Evolutionary conservation across 2,329 filamentous ascomycete species (phyloP).

Genomic region (Colletotrichum paranaense): DNA sequence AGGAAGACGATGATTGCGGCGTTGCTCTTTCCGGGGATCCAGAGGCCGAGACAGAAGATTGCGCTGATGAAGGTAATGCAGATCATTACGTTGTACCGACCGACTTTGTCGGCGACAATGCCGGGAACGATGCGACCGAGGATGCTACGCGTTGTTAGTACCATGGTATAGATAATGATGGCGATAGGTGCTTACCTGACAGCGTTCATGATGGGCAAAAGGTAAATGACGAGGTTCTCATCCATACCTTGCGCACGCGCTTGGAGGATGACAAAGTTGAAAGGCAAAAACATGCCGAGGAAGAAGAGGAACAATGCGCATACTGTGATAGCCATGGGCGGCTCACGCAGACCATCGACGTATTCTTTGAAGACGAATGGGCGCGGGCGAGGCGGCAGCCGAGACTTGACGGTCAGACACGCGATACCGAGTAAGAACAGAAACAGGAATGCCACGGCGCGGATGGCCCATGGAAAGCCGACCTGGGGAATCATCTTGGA

Average conservation of each 20-base stretch:
- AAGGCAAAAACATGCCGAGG: constrained; percentile 65
- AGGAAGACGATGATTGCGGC: constrained; percentile 72
- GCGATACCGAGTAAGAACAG: constrained; percentile 49
- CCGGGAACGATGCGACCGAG: constrained; percentile 64
- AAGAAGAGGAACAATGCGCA: constrained; percentile 65
- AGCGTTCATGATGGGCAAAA: constrained; percentile 68
- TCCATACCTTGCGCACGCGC: constrained; percentile 57
- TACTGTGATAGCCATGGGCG: constrained; percentile 55
- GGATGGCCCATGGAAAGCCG: constrained; percentile 62
- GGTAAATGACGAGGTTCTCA: constrained; percentile 54
- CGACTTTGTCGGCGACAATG: constrained; percentile 56
- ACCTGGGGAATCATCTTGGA: constrained; percentile 62
- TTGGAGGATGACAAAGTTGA: constrained; percentile 64
- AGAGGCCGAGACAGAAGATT: constrained; percentile 58
- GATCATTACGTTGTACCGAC: constrained; percentile 61
- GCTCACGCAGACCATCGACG: constrained; percentile 56
- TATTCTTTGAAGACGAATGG: constrained; percentile 61
- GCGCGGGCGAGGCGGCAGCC: constrained; percentile 56
- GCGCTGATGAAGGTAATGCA: constrained; percentile 62
- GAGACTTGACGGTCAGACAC: constrained; percentile 50
- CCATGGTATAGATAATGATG: too few relatives aligned
- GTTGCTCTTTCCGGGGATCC: constrained; percentile 61
- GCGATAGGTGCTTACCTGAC: constrained; percentile 50
- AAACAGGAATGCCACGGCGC: constrained; percentile 59
- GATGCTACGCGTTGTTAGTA: constrained; percentile 48